Evolutionary conservation across 2,329 filamentous ascomycete genomes (phyloP).

Genomic region (Trichoderma hamatum): DNA sequence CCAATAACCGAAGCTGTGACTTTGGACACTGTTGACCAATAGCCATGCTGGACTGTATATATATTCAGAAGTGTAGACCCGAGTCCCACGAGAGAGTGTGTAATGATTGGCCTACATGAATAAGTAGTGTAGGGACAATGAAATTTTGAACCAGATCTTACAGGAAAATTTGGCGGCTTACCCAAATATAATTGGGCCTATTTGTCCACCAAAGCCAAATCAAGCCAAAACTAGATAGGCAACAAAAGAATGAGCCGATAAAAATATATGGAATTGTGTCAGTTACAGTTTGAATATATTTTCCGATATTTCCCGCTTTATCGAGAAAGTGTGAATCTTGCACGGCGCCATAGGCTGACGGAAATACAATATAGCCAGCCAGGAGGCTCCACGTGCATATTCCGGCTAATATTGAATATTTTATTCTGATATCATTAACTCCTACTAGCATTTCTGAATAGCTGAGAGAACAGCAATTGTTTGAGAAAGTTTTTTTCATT

Average conservation of each 20-base stretch:
- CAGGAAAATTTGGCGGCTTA: slow-evolving; percentile 11
- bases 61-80: not conserved
- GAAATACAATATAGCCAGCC: slow-evolving; percentile 5
- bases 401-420: not conserved
- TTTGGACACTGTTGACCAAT: not conserved
- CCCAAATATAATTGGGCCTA: not conserved
- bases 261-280: not conserved
- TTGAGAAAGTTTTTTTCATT: not conserved
- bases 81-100: not conserved
- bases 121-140: not conserved
- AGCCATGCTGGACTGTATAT: not conserved
- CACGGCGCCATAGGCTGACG: slow-evolving; percentile 7
- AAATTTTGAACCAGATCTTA: slow-evolving; percentile 1
- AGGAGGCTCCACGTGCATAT: slow-evolving; percentile 2
- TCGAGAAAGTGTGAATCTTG: not conserved
- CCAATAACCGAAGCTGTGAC: not conserved
- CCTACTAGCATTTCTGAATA: not conserved
- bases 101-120: not conserved
- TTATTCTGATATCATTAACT: not conserved
- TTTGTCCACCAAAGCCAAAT: not conserved
- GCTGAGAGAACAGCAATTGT: not conserved
- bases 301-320: not conserved
- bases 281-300: not conserved
- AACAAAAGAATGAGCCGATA: slow-evolving; percentile 1
- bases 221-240: not conserved